phyloP scores from a whole-genome alignment of 140 eudicot genomes.

The Erigeron philadelphicus region DNA sequence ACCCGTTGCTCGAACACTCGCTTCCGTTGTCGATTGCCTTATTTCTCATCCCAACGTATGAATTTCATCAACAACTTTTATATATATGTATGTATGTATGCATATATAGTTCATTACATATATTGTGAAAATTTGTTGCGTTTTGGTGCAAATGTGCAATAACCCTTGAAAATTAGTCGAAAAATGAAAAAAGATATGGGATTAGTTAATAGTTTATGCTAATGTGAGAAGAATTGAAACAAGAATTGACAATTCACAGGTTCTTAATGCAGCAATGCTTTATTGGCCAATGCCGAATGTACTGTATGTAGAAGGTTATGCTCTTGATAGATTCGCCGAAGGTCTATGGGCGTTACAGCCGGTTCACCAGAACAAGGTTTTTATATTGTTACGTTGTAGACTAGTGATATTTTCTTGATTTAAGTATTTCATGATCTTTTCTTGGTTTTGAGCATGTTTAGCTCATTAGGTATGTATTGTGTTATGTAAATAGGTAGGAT shows the following conservation, averaged over 20 bases:
- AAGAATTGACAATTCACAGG: slow-evolving; percentile 45
- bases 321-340: slow-evolving; percentile 95
- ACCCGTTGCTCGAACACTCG: slow-evolving; percentile 86
- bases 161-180: too few relatives aligned
- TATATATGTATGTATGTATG: neutral
- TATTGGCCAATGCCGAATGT: slow-evolving; percentile 77
- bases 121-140: too few relatives aligned
- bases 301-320: slow-evolving; percentile 74
- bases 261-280: slow-evolving; percentile 57
- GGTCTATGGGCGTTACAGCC: slow-evolving; percentile 79
- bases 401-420: neutral
- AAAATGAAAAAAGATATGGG: too few relatives aligned
- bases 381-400: slow-evolving; percentile 5
- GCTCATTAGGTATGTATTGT: slow-evolving; percentile 12
- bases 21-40: slow-evolving; percentile 90
- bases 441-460: slow-evolving; percentile 1
- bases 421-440: neutral
- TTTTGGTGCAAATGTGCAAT: too few relatives aligned
- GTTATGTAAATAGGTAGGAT: slow-evolving; percentile 67
- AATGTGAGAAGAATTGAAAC: neutral
- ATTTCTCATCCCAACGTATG: slow-evolving; percentile 91
- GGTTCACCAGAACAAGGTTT: slow-evolving; percentile 85
- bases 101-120: too few relatives aligned
- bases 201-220: too few relatives aligned
- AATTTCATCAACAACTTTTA: neutral